Evolutionary conservation across 73 alveolate genomes (phyloP).

Genomic region (Uronychia binucleata): DNA sequence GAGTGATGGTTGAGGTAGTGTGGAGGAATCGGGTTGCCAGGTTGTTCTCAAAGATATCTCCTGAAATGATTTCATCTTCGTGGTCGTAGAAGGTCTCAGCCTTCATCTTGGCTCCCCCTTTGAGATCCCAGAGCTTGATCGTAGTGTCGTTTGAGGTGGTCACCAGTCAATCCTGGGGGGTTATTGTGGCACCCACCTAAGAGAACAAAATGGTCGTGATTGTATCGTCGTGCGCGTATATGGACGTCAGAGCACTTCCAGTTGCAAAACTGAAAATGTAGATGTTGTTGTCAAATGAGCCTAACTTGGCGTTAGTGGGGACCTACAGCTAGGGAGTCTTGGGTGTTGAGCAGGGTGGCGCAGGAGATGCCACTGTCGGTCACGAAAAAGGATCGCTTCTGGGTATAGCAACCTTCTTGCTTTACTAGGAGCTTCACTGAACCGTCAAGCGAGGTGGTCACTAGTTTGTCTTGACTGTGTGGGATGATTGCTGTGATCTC

Average conservation of each 20-base stretch:
- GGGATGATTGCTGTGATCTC: slow-evolving; percentile 20
- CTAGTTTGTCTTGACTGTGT: slow-evolving; percentile 1
- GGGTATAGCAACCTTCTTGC: slow-evolving; percentile 7
- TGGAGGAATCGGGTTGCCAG: background rate
- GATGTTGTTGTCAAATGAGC: slow-evolving; percentile 52
- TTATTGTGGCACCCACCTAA: slow-evolving; percentile 1
- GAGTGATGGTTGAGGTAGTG: background rate
- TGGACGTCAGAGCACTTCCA: slow-evolving; percentile 41
- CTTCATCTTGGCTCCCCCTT: slow-evolving; percentile 12
- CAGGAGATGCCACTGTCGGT: slow-evolving; percentile 53
- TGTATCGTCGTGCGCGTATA: slow-evolving; percentile 72
- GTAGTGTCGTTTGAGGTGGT: slow-evolving; percentile 56
- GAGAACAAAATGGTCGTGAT: slow-evolving; percentile 39
- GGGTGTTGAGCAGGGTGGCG: slow-evolving; percentile 39
- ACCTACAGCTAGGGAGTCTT: slow-evolving; percentile 60
- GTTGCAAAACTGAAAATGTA: slow-evolving; percentile 50
- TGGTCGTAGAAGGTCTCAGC: slow-evolving; percentile 60
- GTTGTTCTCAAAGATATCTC: slow-evolving; percentile 18
- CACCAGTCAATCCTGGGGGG: slow-evolving; percentile 25
- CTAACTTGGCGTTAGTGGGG: background rate
- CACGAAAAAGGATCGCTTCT: slow-evolving; percentile 58
- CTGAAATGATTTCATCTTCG: slow-evolving; percentile 60
- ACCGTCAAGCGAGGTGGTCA: slow-evolving; percentile 46
- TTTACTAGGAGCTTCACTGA: slow-evolving; percentile 40
- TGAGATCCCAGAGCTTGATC: slow-evolving; percentile 61